Evolutionary conservation across 192 early-diverging fungal species (phyloP), one percentile per base, ranked within the genome.

Genomic region (Linnemannia elongata): DNA sequence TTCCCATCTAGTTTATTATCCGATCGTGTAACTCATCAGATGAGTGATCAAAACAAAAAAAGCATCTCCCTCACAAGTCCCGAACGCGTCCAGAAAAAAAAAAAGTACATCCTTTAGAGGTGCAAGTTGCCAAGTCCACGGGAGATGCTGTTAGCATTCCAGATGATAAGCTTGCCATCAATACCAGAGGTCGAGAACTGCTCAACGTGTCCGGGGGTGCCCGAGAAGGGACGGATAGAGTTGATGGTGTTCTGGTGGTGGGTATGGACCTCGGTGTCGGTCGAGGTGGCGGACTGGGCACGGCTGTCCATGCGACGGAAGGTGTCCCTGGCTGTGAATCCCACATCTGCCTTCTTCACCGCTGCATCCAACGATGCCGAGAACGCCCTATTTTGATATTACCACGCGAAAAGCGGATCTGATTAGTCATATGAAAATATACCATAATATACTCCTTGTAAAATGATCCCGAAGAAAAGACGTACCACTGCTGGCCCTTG

Each of bases 191-290:
- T 95, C 0, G 95, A 94, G 72, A 95, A 96, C 76, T 95, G 86
- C n/a, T 92, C 91, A 35, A 95, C 91, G 74, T 93, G 75, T 6
- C 88, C 90, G 36, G 85, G 89, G 6, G 88, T 54, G 38, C 91
- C 93, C 55, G 84, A 60, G 83, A 91, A 95, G 30, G 91, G 72
- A 57, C 94, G 91, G 20, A 93, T 88, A 24, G 82, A 90, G 60
- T 92, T 97, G 85, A 99, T 99, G 27, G 98, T 98, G 89, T 99
- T 99, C 90, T 99, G 98, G 89, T 99, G 98, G 13, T 93, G 91
- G n/a, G 94, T 94, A 76, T 92, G 93, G 24, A 97, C 79, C 78
- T 93, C 94, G n/a, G 94, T 94, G 79, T 97, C 95, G 55, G 84
- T 89, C 47, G 85, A 87, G 52, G 89, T 88, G 55, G 83, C 88